Conservation (phyloP, 116 monocot species). For the Phalaenopsis hybrid region DNA sequence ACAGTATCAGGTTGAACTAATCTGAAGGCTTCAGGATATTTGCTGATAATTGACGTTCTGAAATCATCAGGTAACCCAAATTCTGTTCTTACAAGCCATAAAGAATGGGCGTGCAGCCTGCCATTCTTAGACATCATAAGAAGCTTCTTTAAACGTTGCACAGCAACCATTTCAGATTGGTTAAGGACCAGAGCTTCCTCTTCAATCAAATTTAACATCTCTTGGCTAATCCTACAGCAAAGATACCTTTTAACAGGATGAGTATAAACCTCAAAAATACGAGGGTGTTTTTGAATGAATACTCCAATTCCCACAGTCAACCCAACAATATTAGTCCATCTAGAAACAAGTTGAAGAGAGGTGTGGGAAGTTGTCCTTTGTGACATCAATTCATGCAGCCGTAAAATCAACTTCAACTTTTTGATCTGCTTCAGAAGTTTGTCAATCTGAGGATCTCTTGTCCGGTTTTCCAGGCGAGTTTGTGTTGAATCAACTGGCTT, state of each 20-base stretch:
- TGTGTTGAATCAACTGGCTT: slow-evolving; percentile 53
- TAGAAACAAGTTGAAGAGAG: slow-evolving; percentile 47
- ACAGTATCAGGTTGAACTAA: slow-evolving; percentile 38
- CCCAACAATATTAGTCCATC: slow-evolving; percentile 32
- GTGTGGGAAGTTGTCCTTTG: slow-evolving; percentile 30
- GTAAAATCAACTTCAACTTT: slow-evolving; percentile 34
- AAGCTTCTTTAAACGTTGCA: slow-evolving; percentile 54
- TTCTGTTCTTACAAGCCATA: no score
- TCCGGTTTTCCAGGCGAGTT: slow-evolving; percentile 53
- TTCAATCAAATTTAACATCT: slow-evolving; percentile 36
- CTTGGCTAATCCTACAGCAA: slow-evolving; percentile 29
- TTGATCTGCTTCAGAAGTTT: slow-evolving; percentile 28
- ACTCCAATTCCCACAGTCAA: slow-evolving; percentile 37
- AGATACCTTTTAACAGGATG: slow-evolving; percentile 35
- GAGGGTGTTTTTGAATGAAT: slow-evolving; percentile 53
- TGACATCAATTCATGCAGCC: slow-evolving; percentile 34
- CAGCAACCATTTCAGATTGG: slow-evolving; percentile 16
- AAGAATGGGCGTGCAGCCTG: slow-evolving; percentile 12
- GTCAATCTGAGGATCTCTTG: slow-evolving; percentile 48
- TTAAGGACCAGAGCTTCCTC: slow-evolving; percentile 32
- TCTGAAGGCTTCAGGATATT: slow-evolving; percentile 28
- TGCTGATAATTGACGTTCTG: slow-evolving; percentile 33
- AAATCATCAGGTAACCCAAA: slow-evolving; percentile 8
- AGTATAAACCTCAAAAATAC: slow-evolving; percentile 41
- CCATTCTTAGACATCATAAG: slow-evolving; percentile 64